Evolutionary conservation across 164 flowering plant genomes (phyloP).

Genomic region (grape (Vitis vinifera)): DNA sequence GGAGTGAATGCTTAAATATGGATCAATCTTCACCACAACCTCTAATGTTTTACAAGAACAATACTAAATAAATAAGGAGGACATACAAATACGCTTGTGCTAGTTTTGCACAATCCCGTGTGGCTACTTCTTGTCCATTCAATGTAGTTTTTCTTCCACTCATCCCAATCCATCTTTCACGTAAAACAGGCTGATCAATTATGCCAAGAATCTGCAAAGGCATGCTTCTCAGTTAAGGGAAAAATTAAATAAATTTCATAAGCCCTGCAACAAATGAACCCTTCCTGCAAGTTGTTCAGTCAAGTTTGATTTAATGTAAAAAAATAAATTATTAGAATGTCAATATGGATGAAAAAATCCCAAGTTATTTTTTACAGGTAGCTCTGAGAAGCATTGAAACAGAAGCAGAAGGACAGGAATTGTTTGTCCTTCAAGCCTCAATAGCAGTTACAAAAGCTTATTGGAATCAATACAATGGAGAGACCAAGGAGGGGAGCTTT

Average conservation of each 20-base stretch:
- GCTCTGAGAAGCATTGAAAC: too few species aligned
- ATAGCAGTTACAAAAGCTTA: not conserved
- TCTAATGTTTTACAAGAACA: not conserved
- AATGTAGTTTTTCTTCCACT: constrained; percentile 75
- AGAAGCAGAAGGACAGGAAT: not conserved
- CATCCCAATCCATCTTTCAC: constrained; percentile 94
- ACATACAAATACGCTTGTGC: constrained; percentile 89
- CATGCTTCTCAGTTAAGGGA: too few species aligned
- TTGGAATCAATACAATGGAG: too few species aligned
- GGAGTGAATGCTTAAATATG: too few species aligned
- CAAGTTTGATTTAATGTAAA: too few species aligned
- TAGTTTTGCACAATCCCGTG: constrained; percentile 69
- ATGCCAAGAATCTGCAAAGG: constrained; percentile 81
- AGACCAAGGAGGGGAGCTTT: too few species aligned
- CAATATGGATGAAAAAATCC: too few species aligned
- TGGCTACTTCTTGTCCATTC: constrained; percentile 79
- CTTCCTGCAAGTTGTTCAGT: too few species aligned
- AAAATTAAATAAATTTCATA: too few species aligned
- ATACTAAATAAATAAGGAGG: not conserved
- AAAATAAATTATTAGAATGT: too few species aligned
- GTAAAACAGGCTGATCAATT: constrained; percentile 87
- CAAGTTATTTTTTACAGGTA: too few species aligned
- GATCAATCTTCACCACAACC: not conserved
- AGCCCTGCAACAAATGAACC: too few species aligned
- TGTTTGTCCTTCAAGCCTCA: not conserved